Evolutionary conservation across 1,284 basidiomycete genomes (phyloP).

Genomic region (Rhodotorula sp.): DNA sequence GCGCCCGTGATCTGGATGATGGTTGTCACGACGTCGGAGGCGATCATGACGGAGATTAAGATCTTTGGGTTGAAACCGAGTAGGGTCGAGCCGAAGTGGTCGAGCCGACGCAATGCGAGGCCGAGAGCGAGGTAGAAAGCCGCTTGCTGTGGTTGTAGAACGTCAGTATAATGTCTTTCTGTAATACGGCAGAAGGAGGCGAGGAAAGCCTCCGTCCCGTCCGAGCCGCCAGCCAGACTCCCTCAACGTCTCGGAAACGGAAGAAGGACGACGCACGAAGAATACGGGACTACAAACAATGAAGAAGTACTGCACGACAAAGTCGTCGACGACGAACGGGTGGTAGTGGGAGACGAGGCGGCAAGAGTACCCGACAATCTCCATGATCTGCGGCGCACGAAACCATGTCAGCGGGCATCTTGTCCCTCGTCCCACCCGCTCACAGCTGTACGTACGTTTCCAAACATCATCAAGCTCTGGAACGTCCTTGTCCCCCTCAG

Average conservation of each 20-base stretch:
- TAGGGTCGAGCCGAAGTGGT: slow-evolving; percentile 14
- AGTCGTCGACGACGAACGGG: slow-evolving; percentile 39
- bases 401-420: neutral
- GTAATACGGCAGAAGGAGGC: no score
- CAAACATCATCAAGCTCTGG: slow-evolving; percentile 22
- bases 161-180: no score
- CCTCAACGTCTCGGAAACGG: no score
- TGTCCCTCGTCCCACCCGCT: neutral
- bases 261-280: slow-evolving; percentile 27
- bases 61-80: slow-evolving; percentile 14
- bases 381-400: slow-evolving; percentile 22
- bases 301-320: slow-evolving; percentile 50
- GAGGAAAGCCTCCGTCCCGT: no score
- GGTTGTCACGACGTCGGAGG: slow-evolving; percentile 48
- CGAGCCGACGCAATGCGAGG: slow-evolving; percentile 42
- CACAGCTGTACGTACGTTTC: neutral
- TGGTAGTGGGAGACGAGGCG: slow-evolving; percentile 30
- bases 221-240: no score
- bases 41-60: slow-evolving; percentile 45
- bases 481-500: slow-evolving; percentile 30
- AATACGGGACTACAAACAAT: slow-evolving; percentile 52
- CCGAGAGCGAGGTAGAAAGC: slow-evolving; percentile 47
- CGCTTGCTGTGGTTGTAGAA: slow-evolving; percentile 41
- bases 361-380: slow-evolving; percentile 38
- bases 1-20: slow-evolving; percentile 51